Evolutionary conservation across 2,329 filamentous ascomycete species (phyloP).

Genomic region (Colletotrichum sp.): DNA sequence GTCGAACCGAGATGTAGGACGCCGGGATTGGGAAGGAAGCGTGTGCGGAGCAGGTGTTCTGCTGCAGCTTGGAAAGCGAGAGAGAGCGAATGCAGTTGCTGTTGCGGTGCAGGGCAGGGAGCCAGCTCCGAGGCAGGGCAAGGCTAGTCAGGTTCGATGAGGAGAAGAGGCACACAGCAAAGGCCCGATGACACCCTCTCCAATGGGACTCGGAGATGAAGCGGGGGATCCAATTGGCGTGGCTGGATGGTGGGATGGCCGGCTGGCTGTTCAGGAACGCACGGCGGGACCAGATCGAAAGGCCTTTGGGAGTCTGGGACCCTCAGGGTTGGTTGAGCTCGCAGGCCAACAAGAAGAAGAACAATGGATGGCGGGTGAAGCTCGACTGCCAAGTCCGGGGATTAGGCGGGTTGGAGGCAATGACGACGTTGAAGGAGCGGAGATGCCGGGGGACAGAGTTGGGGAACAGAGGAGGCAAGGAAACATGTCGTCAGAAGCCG

Average conservation of each 20-base stretch:
- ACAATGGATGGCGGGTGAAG: not conserved
- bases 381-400: conserved; percentile 1
- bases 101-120: not conserved
- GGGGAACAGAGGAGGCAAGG: not conserved
- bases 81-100: not conserved
- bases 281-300: not conserved
- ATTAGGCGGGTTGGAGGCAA: not conserved
- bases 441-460: not conserved
- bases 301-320: not conserved
- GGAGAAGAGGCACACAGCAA: not conserved
- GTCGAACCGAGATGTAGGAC: not conserved
- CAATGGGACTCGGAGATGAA: not conserved
- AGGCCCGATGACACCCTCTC: conserved; percentile 15
- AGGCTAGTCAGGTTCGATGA: not conserved
- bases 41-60: not conserved
- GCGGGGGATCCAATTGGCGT: conserved; percentile 4
- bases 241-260: not conserved
- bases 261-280: not conserved
- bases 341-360: not conserved
- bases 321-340: not conserved
- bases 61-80: not conserved
- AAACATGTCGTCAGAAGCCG: conserved; percentile 7
- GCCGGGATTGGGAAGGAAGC: not conserved
- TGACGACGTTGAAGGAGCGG: conserved; percentile 10
- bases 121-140: conserved; percentile 7